A percentile compares a stretch with the other conserved stretches of the same genome.
Conservation (phyloP, 176 grass and related monocot species). For the Phragmites australis region DNA sequence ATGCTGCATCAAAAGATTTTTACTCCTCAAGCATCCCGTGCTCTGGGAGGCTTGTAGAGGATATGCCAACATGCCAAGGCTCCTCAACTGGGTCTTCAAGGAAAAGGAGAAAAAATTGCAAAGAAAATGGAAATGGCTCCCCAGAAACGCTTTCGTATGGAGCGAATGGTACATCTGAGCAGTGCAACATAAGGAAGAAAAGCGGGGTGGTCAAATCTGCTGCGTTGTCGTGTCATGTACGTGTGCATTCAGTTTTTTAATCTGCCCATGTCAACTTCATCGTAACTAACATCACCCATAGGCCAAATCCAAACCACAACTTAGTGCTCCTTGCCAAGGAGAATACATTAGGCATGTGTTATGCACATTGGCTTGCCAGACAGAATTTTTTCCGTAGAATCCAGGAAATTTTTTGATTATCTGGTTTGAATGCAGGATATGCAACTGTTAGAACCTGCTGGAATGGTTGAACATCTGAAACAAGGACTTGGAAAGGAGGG, state of each 20-base stretch:
- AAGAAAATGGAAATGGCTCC: constrained; percentile 41
- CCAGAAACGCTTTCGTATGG: too few species aligned
- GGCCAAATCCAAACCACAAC: constrained; percentile 11
- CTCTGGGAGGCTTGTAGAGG: background rate
- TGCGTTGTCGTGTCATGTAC: constrained; percentile 54
- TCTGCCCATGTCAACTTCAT: constrained; percentile 18
- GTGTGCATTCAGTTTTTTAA: constrained; percentile 25
- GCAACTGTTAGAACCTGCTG: constrained; percentile 57
- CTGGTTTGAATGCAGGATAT: constrained; percentile 47
- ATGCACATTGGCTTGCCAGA: background rate
- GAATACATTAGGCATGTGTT: constrained; percentile 20
- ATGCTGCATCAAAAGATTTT: constrained; percentile 37
- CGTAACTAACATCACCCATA: constrained; percentile 5
- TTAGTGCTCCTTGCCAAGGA: constrained; percentile 3
- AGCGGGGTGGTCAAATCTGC: constrained; percentile 38
- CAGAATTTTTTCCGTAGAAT: background rate
- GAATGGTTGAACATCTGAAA: constrained; percentile 94
- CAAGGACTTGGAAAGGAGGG: constrained; percentile 66
- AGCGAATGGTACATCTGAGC: too few species aligned
- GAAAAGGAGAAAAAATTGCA: constrained; percentile 41
- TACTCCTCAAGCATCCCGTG: background rate
- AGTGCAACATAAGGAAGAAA: constrained; percentile 45
- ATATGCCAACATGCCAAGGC: background rate
- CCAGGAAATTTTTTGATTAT: background rate
- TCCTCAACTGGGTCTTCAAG: constrained; percentile 25